Base-by-base conservation (phyloP, 2,329 filamentous ascomycete genomes). In the Colletotrichum higginsianum region DNA sequence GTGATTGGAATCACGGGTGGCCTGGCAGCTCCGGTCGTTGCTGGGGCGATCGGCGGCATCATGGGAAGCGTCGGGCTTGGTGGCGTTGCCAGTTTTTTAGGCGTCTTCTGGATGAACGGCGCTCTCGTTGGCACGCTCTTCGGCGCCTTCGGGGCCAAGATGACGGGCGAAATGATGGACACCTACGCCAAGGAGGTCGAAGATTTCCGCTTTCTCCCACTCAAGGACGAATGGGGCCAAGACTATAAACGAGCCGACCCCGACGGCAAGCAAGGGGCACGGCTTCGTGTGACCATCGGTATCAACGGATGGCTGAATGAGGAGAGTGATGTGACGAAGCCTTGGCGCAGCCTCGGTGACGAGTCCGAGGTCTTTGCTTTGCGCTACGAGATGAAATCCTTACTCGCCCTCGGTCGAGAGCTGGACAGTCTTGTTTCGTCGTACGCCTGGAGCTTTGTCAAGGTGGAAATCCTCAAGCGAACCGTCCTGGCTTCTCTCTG, bases 1-100 rank as follows among this genome's bases (percentile, higher is more conserved):
- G 85, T 98, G 1, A 95, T 98, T n/a, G 95, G 95, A 7, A 89
- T 98, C 4, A 98, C 95, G 0, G 95, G 95, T 21, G 95, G 95
- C 2, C 86, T 98, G n/a, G 95, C 95, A 1, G 95, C 95, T 0
- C 95, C 95, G 0, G 85, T 97, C 0, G 92, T 98, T 16, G 95
- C 95, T 4, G 95, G 94, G 4, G 94, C 94, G 0, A 87, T 98
- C 16, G 95, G 95, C 2, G 92, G 92, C 0, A 86, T 98, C 2
- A 94, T 98, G 89, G 94, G 94, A 16, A 93, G 93, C 0, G 87
- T 98, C 1, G 95, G 95, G 0, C 85, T 98, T 0, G 95, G 94
- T 26, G 94, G 94, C 0, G 93, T 96, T 2, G 95, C 94, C 4
- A 94, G 93, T 52, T 97, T 97, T 76, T 83, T 98, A 3, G 95